Conservation (phyloP, 2,329 filamentous ascomycete genomes). For the Hymenoscyphus linearis region DNA sequence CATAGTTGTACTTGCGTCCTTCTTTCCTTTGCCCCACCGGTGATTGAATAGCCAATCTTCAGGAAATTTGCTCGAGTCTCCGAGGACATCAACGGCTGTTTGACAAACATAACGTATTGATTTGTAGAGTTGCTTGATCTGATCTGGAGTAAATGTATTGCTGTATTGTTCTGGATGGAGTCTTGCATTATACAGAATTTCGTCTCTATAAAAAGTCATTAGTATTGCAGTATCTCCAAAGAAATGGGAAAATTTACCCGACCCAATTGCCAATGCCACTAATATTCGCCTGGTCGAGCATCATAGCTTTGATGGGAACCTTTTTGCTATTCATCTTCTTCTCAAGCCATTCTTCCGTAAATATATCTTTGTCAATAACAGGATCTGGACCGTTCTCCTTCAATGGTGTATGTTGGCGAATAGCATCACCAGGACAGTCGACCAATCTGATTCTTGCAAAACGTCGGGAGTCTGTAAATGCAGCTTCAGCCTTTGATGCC, state of each 20-base stretch:
- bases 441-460: constrained; percentile 77
- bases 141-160: constrained; percentile 67
- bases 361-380: constrained; percentile 69
- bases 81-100: constrained; percentile 71
- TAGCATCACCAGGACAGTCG: constrained; percentile 70
- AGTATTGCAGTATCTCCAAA: not conserved
- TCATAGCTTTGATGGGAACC: constrained; percentile 81
- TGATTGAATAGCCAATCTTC: constrained; percentile 83
- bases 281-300: constrained; percentile 83
- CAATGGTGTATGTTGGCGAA: constrained; percentile 71
- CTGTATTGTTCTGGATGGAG: constrained; percentile 92
- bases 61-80: constrained; percentile 79
- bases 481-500: constrained; percentile 51
- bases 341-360: constrained; percentile 73
- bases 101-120: constrained; percentile 75
- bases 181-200: constrained; percentile 82
- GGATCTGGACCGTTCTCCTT: constrained; percentile 94
- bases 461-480: constrained; percentile 79
- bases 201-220: constrained; percentile 50
- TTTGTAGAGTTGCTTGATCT: constrained; percentile 67
- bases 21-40: constrained; percentile 85
- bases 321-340: constrained; percentile 67
- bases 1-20: constrained; percentile 58
- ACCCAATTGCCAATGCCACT: constrained; percentile 98
- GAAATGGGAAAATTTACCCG: constrained; percentile 42